Conservation (phyloP, 1,139 yeast genomes). For the Nadsonia starkeyi-henricii region DNA sequence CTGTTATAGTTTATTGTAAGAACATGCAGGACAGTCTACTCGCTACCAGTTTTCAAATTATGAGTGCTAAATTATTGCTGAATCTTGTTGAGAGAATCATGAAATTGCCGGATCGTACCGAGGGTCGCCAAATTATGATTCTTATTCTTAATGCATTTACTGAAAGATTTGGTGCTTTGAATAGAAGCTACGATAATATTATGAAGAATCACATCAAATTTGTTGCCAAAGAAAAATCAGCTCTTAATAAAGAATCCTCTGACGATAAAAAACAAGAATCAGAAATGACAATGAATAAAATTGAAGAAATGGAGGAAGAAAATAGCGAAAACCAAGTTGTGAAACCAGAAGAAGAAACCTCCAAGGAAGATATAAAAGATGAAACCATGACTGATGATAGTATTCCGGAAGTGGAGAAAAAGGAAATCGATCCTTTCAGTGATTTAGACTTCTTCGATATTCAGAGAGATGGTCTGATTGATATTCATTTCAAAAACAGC, state of each 20-base stretch:
- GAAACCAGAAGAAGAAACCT: conserved; percentile 6
- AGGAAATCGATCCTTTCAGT: not conserved
- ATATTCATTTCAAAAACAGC: conserved; percentile 27
- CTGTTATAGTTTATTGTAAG: conserved; percentile 71
- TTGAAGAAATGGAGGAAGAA: conserved; percentile 8
- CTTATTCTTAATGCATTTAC: conserved; percentile 75
- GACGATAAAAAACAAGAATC: conserved; percentile 3
- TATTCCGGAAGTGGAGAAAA: conserved; percentile 5
- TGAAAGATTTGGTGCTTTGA: conserved; percentile 63
- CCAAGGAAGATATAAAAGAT: conserved; percentile 1
- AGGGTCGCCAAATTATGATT: conserved; percentile 61
- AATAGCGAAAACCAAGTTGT: conserved; percentile 1
- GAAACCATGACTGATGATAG: conserved; percentile 1
- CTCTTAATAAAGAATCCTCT: conserved; percentile 2
- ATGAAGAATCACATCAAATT: conserved; percentile 38
- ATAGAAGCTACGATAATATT: conserved; percentile 55
- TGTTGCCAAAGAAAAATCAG: conserved; percentile 7
- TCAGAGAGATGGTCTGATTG: conserved; percentile 34
- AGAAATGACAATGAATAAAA: not conserved
- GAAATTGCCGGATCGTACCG: conserved; percentile 68
- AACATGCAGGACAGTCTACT: conserved; percentile 70
- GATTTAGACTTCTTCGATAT: conserved; percentile 34
- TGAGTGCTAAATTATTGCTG: conserved; percentile 85
- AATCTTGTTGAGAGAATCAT: conserved; percentile 82
- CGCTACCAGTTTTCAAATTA: conserved; percentile 84